Conservation (phyloP, 495 filamentous ascomycete species). For the Penicillium paradoxum region DNA sequence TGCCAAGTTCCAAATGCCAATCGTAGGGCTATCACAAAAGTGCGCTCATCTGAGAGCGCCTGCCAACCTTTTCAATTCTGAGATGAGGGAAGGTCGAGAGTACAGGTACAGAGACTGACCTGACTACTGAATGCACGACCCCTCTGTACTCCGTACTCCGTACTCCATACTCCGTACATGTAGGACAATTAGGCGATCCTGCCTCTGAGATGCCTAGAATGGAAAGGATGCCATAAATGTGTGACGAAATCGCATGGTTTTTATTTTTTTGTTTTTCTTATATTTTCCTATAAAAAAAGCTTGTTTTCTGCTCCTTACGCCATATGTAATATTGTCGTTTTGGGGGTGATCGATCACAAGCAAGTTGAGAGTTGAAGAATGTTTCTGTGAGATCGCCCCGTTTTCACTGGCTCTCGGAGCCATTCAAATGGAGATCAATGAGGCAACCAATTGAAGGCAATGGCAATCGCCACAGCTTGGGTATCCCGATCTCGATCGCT, state of each 20-base stretch:
- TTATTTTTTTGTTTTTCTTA: neutral
- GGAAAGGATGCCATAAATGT: neutral
- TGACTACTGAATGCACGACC: too few species aligned
- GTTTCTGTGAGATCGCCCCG: neutral
- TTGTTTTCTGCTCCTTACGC: too few species aligned
- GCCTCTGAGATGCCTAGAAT: neutral
- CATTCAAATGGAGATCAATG: too few species aligned
- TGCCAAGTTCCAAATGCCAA: neutral
- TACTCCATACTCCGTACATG: too few species aligned
- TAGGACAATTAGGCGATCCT: too few species aligned
- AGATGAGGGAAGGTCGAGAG: too few species aligned
- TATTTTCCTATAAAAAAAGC: neutral
- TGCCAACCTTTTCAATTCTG: too few species aligned
- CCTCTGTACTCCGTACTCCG: too few species aligned
- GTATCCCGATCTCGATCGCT: neutral
- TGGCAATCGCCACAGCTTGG: neutral
- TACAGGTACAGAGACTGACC: too few species aligned
- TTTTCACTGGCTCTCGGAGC: too few species aligned
- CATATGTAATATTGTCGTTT: too few species aligned
- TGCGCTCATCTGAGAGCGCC: too few species aligned
- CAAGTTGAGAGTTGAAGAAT: neutral
- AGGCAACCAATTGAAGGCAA: neutral
- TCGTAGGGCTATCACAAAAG: neutral
- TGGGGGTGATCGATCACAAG: neutral
- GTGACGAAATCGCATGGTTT: neutral